phyloP scores from a whole-genome alignment of 2,329 filamentous ascomycete genomes.

The Pyricularia grisea region DNA sequence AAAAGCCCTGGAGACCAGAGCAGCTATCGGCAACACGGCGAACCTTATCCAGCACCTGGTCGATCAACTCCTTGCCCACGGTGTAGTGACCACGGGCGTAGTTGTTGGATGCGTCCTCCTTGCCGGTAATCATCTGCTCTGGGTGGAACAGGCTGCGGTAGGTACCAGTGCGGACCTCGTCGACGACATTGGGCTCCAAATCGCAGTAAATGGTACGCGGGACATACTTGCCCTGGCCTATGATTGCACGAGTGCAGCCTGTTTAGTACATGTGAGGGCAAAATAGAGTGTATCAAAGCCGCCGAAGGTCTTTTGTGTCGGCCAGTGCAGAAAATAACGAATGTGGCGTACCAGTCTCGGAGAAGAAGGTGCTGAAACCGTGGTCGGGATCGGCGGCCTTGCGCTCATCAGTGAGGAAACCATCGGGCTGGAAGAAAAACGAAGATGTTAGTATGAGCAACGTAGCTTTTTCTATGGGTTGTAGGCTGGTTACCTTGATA shows the following conservation, averaged over 20 bases:
- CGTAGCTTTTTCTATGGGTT: background rate
- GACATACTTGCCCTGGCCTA: constrained; percentile 97
- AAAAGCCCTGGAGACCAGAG: constrained; percentile 57
- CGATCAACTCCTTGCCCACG: constrained; percentile 68
- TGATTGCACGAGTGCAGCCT: background rate
- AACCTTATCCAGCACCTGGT: constrained; percentile 59
- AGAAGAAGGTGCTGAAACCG: constrained; percentile 99
- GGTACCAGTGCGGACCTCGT: constrained; percentile 94
- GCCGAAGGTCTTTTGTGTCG: background rate
- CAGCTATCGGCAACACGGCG: constrained; percentile 57
- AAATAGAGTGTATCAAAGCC: background rate
- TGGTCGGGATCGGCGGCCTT: constrained; percentile 89
- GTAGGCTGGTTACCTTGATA: constrained; percentile 71
- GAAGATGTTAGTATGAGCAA: constrained; percentile 21
- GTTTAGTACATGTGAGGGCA: background rate
- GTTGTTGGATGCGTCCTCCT: constrained; percentile 72
- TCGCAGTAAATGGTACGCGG: constrained; percentile 98
- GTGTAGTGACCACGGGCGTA: constrained; percentile 70
- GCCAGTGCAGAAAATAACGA: background rate
- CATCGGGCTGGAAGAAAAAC: constrained; percentile 65
- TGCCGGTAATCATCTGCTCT: constrained; percentile 99
- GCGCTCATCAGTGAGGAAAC: constrained; percentile 96
- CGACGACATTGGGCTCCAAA: constrained; percentile 98
- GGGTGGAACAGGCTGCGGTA: constrained; percentile 98
- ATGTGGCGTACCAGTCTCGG: constrained; percentile 74